These are phyloP conservation scores for Pythium biforme DNA, from an alignment of 352 stramenopile genomes.

Conservation along the genomic window DNA sequence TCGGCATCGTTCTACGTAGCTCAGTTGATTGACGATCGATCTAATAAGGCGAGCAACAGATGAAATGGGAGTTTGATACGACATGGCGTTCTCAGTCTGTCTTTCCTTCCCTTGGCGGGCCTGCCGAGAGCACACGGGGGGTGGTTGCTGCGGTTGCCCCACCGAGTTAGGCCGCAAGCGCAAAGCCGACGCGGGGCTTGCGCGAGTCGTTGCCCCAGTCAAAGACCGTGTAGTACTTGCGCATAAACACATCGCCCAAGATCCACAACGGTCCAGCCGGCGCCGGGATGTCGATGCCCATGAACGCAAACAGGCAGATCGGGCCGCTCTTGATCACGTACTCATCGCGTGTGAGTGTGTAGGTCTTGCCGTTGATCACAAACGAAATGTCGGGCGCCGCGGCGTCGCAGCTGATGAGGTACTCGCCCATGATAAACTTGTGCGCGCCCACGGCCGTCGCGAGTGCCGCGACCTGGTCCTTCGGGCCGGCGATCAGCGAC, in stretches of 20 bases:
- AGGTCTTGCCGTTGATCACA: slow-evolving; percentile 89
- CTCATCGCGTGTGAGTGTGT: slow-evolving; percentile 90
- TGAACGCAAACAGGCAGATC: slow-evolving; percentile 95
- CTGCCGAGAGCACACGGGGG: no score
- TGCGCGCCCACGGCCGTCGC: slow-evolving; percentile 86
- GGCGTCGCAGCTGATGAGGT: slow-evolving; percentile 93
- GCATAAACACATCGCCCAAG: slow-evolving; percentile 95
- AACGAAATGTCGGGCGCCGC: slow-evolving; percentile 92
- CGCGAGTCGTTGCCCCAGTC: slow-evolving; percentile 79
- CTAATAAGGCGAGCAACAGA: no score
- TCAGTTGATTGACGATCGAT: no score
- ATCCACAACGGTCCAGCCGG: slow-evolving; percentile 76
- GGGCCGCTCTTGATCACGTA: slow-evolving; percentile 91
- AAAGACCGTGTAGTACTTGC: slow-evolving; percentile 95
- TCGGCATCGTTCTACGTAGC: no score
- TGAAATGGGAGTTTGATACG: no score
- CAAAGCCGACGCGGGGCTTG: slow-evolving; percentile 87
- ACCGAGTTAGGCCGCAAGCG: slow-evolving; percentile 36
- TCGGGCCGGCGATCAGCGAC: slow-evolving; percentile 93
- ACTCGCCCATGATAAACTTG: slow-evolving; percentile 93
- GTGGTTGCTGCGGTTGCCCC: no score
- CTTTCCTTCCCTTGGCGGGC: no score
- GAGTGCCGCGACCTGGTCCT: slow-evolving; percentile 85
- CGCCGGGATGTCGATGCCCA: slow-evolving; percentile 92
- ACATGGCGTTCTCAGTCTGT: no score